Base-by-base conservation (phyloP, 2,329 filamentous ascomycete genomes). In the Phoma sp. region DNA sequence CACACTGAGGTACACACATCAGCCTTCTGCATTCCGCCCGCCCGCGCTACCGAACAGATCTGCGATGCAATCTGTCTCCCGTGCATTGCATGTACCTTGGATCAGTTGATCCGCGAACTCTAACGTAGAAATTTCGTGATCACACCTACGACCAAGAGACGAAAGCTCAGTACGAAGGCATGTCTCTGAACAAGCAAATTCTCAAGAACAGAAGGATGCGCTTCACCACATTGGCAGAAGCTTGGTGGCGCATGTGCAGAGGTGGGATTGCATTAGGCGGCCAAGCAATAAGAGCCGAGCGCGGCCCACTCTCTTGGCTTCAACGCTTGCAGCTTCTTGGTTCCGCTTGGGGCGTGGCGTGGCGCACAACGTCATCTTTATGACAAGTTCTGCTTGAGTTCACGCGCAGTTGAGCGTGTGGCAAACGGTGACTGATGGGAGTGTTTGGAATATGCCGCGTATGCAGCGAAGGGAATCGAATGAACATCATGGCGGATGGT, bases 191-290 rank as follows among this genome's bases (percentile, higher is more conserved):
- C 46, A 55, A 55, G 52, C 52, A 55, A 49, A 47, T 7, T 41
- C 11, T 18, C 22, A 35, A 57, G 55, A 46, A 10, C 36, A 46
- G 27, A 23, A 41, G 30, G 40, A 47, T 41, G 24, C 30, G 43
- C 42, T 46, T 58, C 35, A 41, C 43, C 10, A 40, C 9, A 48
- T 57, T 62, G 58, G 60, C 56, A 51, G 52, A 62, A 52, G 58
- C 58, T 63, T 61, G 49, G 54, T 59, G 55, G 51, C 58, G 60
- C 44, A 47, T 52, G 53, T 29, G 7, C 23, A n/a, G 29, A 30
- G 46, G 45, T 35, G 13, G 40, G 33, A 55, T 57, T 40, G 48
- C 53, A 35, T 40, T 41, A 44, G 50, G 24, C 22, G 27, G 30
- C 45, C 46, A 50, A 53, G 47, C 30, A 41, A 29, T 29, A 27